Percentiles rank a stretch among this genome's conserved stretches.
Conservation (phyloP, 2,329 filamentous ascomycete genomes). For the Plectosphaerella cucumerina region DNA sequence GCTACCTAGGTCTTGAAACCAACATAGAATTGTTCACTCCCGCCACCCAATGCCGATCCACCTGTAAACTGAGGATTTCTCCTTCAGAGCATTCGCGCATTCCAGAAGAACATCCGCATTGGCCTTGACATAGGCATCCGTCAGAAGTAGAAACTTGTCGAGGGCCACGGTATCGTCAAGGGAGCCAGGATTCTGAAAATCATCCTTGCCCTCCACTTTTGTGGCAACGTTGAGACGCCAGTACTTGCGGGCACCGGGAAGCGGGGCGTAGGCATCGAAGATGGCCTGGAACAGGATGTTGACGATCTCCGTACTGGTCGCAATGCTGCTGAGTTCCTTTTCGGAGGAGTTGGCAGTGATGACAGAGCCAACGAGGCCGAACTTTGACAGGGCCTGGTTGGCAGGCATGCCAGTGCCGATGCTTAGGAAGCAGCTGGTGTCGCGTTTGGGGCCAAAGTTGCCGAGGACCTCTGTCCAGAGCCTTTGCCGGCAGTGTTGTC, state of each 20-base stretch:
- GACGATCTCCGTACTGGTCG: conserved; percentile 8
- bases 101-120: too few species aligned
- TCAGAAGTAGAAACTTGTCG: too few species aligned
- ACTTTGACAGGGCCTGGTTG: conserved; percentile 1
- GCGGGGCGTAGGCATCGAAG: conserved; percentile 8
- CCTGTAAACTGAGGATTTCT: too few species aligned
- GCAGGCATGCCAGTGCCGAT: conserved; percentile 8
- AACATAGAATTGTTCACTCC: too few species aligned
- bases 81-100: too few species aligned
- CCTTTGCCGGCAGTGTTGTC: background rate
- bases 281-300: conserved; percentile 10
- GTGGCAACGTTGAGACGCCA: conserved; percentile 7
- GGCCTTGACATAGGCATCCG: too few species aligned
- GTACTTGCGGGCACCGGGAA: conserved; percentile 7
- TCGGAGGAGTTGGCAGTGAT: background rate
- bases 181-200: too few species aligned
- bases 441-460: conserved; percentile 7
- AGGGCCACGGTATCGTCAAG: too few species aligned
- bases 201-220: background rate
- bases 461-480: conserved; percentile 9
- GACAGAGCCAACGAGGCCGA: background rate
- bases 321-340: conserved; percentile 2
- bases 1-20: too few species aligned
- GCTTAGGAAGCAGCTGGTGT: conserved; percentile 11
- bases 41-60: too few species aligned